Base-by-base conservation (phyloP, 768 basidiomycete genomes). In the Tricholoma flavovirens region DNA sequence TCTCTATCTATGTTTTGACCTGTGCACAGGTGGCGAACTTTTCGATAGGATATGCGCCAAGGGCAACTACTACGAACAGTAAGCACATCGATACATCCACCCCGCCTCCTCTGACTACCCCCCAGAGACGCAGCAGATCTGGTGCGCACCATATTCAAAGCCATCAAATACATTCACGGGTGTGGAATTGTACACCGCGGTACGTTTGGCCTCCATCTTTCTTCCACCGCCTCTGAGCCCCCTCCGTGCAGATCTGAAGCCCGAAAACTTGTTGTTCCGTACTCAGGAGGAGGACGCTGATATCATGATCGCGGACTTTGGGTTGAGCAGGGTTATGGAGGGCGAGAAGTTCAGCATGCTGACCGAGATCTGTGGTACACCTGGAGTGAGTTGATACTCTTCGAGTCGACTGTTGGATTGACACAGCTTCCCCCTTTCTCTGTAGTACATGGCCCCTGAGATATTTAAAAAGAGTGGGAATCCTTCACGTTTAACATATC, bases 31-130 rank as follows among this genome's bases (percentile, higher is more conserved):
- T 51, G 95, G 96, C 43, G 96, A 99, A 71, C 84, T 99, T n/a
- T 98, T 99, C 65, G 96, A 99, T 71, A 83, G 96, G 50, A 98
- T 99, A 76, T 98, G 96, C 66, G 93, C 93, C 29, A 93, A 94
- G 71, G 94, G 93, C 51, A 93, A 93, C 68, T 98, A 97, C 71
- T 94, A 93, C 66, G 96, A 99, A 73, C 86, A 84, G 91, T 93
- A 60, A 64, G 85, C 74, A 4, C 40, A 36, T 5, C 19, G 19
- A 30, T 54, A 21, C 21, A 49, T 19, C 59, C 35, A 17, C 29
- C n/a, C 24, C 42, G 30, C 24, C 35, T 11, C n/a, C 52, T 49
- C 52, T 50, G 49, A 56, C 26, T 55, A 30, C 35, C 15, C 46
- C 49, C 51, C 56, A 93, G 90, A 50, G 96, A 99, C 64, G 97